phyloP scores from a whole-genome alignment of 495 filamentous ascomycete genomes.

The Tuber aestivum region DNA sequence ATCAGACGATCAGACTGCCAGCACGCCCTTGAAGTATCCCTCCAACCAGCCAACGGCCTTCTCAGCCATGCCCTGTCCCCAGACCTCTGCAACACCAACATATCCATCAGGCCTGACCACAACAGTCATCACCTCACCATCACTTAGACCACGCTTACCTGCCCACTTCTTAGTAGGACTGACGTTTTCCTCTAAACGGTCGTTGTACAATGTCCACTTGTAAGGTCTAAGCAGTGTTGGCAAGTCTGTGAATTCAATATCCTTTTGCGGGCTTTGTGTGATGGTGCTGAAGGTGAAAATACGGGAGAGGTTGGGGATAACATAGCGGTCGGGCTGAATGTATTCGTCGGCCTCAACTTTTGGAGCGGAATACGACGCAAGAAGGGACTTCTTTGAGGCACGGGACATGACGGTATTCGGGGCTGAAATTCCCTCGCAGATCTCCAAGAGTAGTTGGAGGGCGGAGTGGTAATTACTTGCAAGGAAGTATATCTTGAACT shows the following conservation, averaged over 20 bases:
- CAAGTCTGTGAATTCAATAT: slow-evolving; percentile 58
- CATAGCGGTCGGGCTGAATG: slow-evolving; percentile 57
- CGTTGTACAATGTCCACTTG: slow-evolving; percentile 65
- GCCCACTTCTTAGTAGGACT: slow-evolving; percentile 58
- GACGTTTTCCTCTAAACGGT: slow-evolving; percentile 52
- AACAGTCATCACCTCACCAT: slow-evolving; percentile 53
- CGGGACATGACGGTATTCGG: slow-evolving; percentile 49
- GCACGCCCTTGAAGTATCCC: slow-evolving; percentile 54
- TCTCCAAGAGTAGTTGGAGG: slow-evolving; percentile 50
- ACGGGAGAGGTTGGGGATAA: slow-evolving; percentile 49
- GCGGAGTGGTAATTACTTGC: slow-evolving; percentile 53
- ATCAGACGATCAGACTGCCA: slow-evolving; percentile 38
- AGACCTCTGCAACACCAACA: slow-evolving; percentile 53
- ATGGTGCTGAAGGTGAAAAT: slow-evolving; percentile 56
- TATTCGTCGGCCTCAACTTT: slow-evolving; percentile 53
- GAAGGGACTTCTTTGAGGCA: slow-evolving; percentile 53
- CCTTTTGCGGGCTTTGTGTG: slow-evolving; percentile 52
- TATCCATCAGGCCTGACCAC: slow-evolving; percentile 63
- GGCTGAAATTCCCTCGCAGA: slow-evolving; percentile 49
- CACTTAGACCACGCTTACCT: slow-evolving; percentile 47
- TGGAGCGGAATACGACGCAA: slow-evolving; percentile 48
- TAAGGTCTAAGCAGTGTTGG: slow-evolving; percentile 53
- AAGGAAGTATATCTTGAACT: slow-evolving; percentile 64
- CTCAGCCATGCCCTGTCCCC: slow-evolving; percentile 46
- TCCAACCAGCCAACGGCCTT: slow-evolving; percentile 54